Percentiles rank a stretch among this genome's conserved stretches.
Evolutionary conservation across 495 filamentous ascomycete genomes (phyloP).

Genomic region (Jackrogersella multiformis): DNA sequence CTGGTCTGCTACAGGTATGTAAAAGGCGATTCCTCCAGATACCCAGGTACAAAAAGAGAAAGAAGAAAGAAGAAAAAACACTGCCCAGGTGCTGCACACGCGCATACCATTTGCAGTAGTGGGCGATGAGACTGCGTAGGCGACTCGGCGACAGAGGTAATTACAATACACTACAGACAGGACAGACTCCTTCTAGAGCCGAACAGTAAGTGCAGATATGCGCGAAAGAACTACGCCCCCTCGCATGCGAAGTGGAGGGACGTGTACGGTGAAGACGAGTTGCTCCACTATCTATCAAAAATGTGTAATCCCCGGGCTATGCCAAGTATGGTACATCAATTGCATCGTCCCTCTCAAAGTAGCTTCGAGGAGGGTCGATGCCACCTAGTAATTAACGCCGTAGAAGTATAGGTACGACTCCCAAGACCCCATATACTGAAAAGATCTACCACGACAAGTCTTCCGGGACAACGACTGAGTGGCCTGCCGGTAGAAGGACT

Average conservation of each 20-base stretch:
- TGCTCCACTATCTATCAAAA: slow-evolving; percentile 44
- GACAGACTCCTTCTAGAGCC: slow-evolving; percentile 33
- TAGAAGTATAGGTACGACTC: slow-evolving; percentile 39
- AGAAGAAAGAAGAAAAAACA: neutral
- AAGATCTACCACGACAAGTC: slow-evolving; percentile 34
- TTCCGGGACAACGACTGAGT: slow-evolving; percentile 19
- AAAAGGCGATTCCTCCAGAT: slow-evolving; percentile 22
- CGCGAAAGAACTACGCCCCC: slow-evolving; percentile 43
- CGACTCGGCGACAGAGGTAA: slow-evolving; percentile 15
- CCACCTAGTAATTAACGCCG: slow-evolving; percentile 41
- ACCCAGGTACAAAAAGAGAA: neutral
- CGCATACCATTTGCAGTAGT: slow-evolving; percentile 36
- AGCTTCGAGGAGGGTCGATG: slow-evolving; percentile 44
- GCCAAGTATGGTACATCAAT: slow-evolving; percentile 45
- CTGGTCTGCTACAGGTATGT: slow-evolving; percentile 6
- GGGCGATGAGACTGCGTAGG: slow-evolving; percentile 23
- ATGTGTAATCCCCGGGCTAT: slow-evolving; percentile 37
- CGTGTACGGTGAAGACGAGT: slow-evolving; percentile 38
- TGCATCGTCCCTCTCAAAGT: slow-evolving; percentile 42
- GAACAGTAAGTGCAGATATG: slow-evolving; percentile 46
- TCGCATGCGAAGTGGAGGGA: slow-evolving; percentile 44
- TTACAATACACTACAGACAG: slow-evolving; percentile 4
- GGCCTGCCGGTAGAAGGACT: slow-evolving; percentile 31
- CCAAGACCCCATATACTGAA: slow-evolving; percentile 38
- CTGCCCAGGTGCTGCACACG: slow-evolving; percentile 12